These are phyloP conservation scores for Tulasnella sp. DNA, from an alignment of 768 basidiomycete genomes.

Conservation along the genomic window DNA sequence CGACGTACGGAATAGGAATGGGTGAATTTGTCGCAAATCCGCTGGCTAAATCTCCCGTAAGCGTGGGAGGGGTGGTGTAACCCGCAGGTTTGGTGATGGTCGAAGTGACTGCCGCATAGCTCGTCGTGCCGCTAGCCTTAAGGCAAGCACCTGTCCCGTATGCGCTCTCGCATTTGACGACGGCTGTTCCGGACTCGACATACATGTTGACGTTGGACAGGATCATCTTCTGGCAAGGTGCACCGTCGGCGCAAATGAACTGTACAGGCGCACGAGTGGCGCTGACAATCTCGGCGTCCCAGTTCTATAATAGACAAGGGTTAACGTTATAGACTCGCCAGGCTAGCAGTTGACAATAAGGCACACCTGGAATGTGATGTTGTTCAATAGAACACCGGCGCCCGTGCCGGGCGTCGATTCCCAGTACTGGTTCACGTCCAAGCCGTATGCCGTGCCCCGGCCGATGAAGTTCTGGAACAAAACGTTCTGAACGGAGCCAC, in stretches of 20 bases:
- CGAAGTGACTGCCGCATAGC: constrained; percentile 20
- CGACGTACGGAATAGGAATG: constrained; percentile 15
- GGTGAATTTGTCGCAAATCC: constrained; percentile 11
- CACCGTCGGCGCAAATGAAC: constrained; percentile 6
- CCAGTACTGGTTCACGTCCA: constrained; percentile 27
- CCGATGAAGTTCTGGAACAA: constrained; percentile 26
- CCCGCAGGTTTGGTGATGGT: constrained; percentile 24
- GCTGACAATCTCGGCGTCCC: constrained; percentile 2
- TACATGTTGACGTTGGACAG: constrained; percentile 27
- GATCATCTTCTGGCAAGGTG: constrained; percentile 20
- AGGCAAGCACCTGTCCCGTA: constrained; percentile 25
- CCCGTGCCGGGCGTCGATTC: constrained; percentile 20
- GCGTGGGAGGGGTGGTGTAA: constrained; percentile 25
- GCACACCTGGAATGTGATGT: constrained; percentile 26
- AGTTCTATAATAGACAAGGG: background rate
- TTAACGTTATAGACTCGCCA: background rate
- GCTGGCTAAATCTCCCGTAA: constrained; percentile 16
- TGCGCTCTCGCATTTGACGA: constrained; percentile 26
- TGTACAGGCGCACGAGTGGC: background rate
- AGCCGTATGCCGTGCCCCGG: constrained; percentile 25
- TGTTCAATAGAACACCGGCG: constrained; percentile 24
- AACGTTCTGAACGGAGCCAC: constrained; percentile 25
- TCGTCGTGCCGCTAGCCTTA: constrained; percentile 21
- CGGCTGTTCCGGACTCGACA: constrained; percentile 23
- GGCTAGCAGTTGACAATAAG: background rate